Base-by-base conservation (phyloP, 441 rosid genomes). In the Hura crepitans region DNA sequence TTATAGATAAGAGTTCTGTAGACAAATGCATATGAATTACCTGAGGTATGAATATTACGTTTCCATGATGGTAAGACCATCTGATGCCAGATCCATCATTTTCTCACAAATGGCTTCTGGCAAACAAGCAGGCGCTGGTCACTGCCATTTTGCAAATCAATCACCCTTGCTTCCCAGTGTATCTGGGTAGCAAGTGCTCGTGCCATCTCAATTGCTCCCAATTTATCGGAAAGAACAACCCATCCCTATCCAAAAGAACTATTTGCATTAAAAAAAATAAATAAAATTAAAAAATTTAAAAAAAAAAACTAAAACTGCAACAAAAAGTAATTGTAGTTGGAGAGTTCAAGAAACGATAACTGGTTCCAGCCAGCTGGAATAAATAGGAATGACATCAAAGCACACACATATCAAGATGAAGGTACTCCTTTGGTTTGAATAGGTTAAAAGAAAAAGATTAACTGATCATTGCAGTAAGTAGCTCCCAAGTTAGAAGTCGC, bases 161-260 rank as follows among this genome's bases (percentile, higher is more conserved):
- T 89, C 75, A 92, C 91, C 75, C 99, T 83, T 76, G 98, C 98
- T 87, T 95, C 98, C 99, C 98, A 95, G 25, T 89, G 89, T 27
- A 92, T 81, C 71, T 89, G 87, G 28, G 94, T 80, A 46, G 89
- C 91, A 66, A 92, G 84, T 70, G 77, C 75, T 10, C 98, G 86
- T 39, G 95, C 96, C 86, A 84, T 82, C 85, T 92, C 98, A 60
- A 92, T 86, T 59, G 83, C 82, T 78, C 89, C 94, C 77, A 89
- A 6, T 51, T 83, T 90, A 79, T 95, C 99, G 10, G 81, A 81
- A 59, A 95, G 73, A 68, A 95, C 85, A 73, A 90, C 84, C 99
- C 99, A 95, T 75, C 99, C 98, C 99, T 94, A 77, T 69, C 62
- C 45, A 75, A 63, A 69, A 76, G 31, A 58, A 10, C 51, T 4